A percentile compares a stretch with the other conserved stretches of the same genome.
These are phyloP conservation scores for Magnaporthales sp. DNA, from an alignment of 2,329 filamentous ascomycete genomes.

Conservation along the genomic window DNA sequence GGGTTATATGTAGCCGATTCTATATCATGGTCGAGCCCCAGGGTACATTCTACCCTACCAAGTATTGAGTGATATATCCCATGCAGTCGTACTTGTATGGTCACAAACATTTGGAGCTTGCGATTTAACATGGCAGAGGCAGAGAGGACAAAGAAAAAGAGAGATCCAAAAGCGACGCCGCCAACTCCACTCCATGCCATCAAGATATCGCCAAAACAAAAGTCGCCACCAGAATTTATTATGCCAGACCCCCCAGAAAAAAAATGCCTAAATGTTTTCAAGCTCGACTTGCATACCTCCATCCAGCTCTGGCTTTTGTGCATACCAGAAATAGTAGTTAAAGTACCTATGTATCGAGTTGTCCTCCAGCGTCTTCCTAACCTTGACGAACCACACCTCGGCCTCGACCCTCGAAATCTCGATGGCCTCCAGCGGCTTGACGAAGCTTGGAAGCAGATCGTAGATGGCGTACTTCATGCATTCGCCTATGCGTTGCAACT, in stretches of 20 bases:
- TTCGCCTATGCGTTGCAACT: conserved; percentile 28
- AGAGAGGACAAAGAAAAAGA: background rate
- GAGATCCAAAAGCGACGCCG: background rate
- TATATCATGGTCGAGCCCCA: too few relatives aligned
- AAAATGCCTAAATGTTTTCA: too few relatives aligned
- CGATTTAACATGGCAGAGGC: background rate
- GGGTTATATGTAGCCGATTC: too few relatives aligned
- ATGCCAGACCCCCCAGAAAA: too few relatives aligned
- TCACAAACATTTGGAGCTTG: too few relatives aligned
- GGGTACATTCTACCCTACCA: background rate
- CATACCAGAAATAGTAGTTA: conserved; percentile 28
- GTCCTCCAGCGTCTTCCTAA: conserved; percentile 24
- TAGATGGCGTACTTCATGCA: conserved; percentile 27
- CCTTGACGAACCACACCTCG: conserved; percentile 19
- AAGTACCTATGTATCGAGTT: conserved; percentile 27
- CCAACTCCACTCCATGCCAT: background rate
- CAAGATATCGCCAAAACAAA: background rate
- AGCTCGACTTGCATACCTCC: background rate
- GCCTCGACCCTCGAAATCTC: conserved; percentile 22
- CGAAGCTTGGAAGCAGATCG: conserved; percentile 26
- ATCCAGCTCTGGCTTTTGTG: conserved; percentile 22
- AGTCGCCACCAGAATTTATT: background rate
- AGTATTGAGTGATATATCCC: background rate
- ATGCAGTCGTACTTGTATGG: background rate
- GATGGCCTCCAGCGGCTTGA: conserved; percentile 26